These are phyloP conservation scores for Takashimella tepidaria DNA, from an alignment of 1,284 basidiomycete genomes.

Conservation along the genomic window DNA sequence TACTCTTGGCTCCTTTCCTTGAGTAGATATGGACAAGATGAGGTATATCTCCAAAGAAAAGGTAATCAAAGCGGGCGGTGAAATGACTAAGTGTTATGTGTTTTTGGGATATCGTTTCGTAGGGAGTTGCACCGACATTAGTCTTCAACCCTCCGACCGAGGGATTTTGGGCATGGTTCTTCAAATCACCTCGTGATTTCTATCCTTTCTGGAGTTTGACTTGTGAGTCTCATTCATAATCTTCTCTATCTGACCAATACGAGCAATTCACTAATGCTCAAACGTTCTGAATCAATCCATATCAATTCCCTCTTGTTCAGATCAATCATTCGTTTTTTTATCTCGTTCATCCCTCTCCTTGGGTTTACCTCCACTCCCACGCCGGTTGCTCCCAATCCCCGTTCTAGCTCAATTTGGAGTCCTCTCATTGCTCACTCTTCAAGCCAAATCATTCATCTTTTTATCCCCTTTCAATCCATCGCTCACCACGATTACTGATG, in stretches of 20 bases:
- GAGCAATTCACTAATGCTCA: too few relatives aligned
- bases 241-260: background rate
- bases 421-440: slow-evolving; percentile 56
- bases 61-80: too few relatives aligned
- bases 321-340: slow-evolving; percentile 91
- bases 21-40: too few relatives aligned
- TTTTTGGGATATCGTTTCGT: background rate
- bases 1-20: too few relatives aligned
- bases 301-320: slow-evolving; percentile 10
- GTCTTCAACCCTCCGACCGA: slow-evolving; percentile 78
- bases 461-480: slow-evolving; percentile 15
- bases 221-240: slow-evolving; percentile 16
- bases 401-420: slow-evolving; percentile 54
- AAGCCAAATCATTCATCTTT: slow-evolving; percentile 42
- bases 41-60: too few relatives aligned
- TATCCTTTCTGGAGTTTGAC: slow-evolving; percentile 74
- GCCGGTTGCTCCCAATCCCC: slow-evolving; percentile 57
- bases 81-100: too few relatives aligned
- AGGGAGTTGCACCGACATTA: slow-evolving; percentile 86
- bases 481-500: background rate
- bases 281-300: too few relatives aligned
- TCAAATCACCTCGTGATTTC: slow-evolving; percentile 83
- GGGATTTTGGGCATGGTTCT: slow-evolving; percentile 64
- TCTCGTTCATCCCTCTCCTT: slow-evolving; percentile 89
- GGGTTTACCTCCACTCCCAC: slow-evolving; percentile 76